Percentiles rank a stretch among this genome's conserved stretches.
Conservation (phyloP, 176 grass and related monocot genomes). For the Oryza glaberrima region DNA sequence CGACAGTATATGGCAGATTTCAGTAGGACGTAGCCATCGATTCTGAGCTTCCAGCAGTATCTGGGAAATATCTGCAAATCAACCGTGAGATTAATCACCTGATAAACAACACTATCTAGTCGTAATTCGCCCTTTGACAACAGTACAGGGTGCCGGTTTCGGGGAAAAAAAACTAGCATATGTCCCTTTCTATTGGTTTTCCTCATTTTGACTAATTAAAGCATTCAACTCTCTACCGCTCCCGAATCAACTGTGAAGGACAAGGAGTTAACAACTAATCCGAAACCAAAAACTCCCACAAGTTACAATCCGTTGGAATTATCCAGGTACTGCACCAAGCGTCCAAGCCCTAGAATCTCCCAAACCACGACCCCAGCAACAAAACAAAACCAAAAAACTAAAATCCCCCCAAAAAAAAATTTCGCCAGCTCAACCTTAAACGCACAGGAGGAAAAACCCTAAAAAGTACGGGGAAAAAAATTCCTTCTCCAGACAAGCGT, state of each 20-base stretch:
- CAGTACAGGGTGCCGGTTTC: neutral
- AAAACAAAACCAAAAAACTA: neutral
- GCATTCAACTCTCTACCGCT: neutral
- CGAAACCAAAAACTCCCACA: neutral
- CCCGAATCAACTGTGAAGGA: constrained; percentile 15
- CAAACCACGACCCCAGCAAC: neutral
- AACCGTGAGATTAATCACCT: constrained; percentile 20
- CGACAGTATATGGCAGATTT: constrained; percentile 97
- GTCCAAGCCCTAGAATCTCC: constrained; percentile 17
- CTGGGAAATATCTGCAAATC: constrained; percentile 85
- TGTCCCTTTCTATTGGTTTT: neutral
- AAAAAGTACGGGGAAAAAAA: neutral
- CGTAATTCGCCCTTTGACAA: neutral
- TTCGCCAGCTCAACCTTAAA: neutral
- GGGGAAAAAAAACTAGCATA: too few relatives aligned
- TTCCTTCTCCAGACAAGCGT: neutral
- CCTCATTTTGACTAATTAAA: constrained; percentile 14
- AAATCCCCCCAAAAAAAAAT: neutral
- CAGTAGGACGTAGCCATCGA: constrained; percentile 85
- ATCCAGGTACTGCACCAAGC: neutral
- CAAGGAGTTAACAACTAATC: neutral
- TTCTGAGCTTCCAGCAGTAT: constrained; percentile 90
- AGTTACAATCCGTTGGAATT: neutral
- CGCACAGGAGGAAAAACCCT: neutral
- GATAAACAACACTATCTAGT: neutral